phyloP scores from a whole-genome alignment of 306 rosid genomes.

The Styphnolobium japonicum region DNA sequence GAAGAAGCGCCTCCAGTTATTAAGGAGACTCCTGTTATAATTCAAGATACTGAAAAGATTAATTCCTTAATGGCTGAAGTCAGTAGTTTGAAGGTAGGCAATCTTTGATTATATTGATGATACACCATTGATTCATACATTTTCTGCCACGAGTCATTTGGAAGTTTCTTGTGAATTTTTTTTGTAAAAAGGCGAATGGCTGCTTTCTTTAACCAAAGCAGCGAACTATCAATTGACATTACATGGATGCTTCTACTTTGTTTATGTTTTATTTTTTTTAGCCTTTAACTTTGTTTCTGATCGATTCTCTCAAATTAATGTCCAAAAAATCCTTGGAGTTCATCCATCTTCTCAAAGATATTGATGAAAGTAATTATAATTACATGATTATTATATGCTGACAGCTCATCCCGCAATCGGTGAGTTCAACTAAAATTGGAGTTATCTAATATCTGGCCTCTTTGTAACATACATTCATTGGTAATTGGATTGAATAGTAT shows the following conservation, averaged over 20 bases:
- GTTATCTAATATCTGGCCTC: background rate
- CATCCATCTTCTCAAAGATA: slow-evolving; percentile 15
- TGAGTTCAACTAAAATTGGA: background rate
- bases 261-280: background rate
- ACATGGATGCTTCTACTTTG: background rate
- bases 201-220: slow-evolving; percentile 10
- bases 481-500: background rate
- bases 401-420: background rate
- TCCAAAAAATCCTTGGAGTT: slow-evolving; percentile 1
- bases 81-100: slow-evolving; percentile 74
- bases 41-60: slow-evolving; percentile 91
- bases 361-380: background rate
- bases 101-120: slow-evolving; percentile 11
- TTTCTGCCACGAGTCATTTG: slow-evolving; percentile 5
- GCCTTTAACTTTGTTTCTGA: slow-evolving; percentile 6
- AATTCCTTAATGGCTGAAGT: slow-evolving; percentile 76
- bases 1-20: slow-evolving; percentile 97
- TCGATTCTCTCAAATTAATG: slow-evolving; percentile 15
- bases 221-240: background rate
- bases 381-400: background rate
- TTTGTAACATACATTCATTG: background rate
- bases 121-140: background rate
- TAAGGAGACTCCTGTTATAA: slow-evolving; percentile 93
- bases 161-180: background rate
- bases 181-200: background rate